These are phyloP conservation scores for Colletotrichum sp. DNA, from an alignment of 2,329 filamentous ascomycete species.

Conservation along the genomic window DNA sequence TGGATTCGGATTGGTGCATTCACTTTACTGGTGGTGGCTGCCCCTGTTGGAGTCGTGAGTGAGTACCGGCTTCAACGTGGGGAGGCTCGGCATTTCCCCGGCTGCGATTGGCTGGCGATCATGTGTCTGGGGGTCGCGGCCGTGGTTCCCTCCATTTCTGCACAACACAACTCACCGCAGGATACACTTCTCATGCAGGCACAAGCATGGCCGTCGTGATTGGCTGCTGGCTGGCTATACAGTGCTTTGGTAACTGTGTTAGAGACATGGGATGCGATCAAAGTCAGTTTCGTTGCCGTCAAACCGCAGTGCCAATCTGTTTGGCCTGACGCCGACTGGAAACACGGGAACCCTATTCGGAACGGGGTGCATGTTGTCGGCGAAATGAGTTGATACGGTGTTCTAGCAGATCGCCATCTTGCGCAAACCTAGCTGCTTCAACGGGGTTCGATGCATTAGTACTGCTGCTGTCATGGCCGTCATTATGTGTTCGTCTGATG, in stretches of 20 bases:
- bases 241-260: not conserved
- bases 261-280: not conserved
- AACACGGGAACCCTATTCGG: not conserved
- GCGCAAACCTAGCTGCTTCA: not conserved
- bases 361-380: not conserved
- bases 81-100: not conserved
- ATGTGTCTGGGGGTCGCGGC: not conserved
- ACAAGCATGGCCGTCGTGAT: not conserved
- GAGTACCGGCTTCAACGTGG: not conserved
- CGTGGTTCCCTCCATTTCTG: slow-evolving; percentile 1
- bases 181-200: not conserved
- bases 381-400: slow-evolving; percentile 6
- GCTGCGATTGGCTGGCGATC: not conserved
- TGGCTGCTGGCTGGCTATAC: not conserved
- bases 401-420: not conserved
- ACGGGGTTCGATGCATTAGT: not conserved
- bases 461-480: not conserved
- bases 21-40: not conserved
- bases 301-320: not conserved
- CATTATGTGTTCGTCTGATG: slow-evolving; percentile 8
- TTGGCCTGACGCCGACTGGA: not conserved
- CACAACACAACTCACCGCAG: slow-evolving; percentile 12
- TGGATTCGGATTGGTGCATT: slow-evolving; percentile 1
- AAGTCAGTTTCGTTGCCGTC: not conserved
- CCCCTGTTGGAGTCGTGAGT: not conserved